A percentile compares a stretch with the other conserved stretches of the same genome.
Evolutionary conservation across 192 early-diverging fungal species (phyloP).

Genomic region (Gryganskiella cystojenkinii): DNA sequence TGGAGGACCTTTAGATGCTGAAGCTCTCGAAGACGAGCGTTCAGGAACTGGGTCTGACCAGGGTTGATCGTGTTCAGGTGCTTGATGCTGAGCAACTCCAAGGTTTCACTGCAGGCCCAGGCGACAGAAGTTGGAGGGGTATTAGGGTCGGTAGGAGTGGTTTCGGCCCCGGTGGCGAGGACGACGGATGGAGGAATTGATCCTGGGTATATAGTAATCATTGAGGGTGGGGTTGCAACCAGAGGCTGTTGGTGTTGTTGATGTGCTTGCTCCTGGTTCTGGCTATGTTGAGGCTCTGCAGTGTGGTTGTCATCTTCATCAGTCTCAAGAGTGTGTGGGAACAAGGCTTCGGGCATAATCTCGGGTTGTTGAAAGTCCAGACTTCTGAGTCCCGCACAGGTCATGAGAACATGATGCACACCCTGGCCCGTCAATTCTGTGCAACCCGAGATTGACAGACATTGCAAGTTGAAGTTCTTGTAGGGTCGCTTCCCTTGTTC

Average conservation of each 20-base stretch:
- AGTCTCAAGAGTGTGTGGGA: constrained; percentile 33
- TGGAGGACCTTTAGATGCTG: constrained; percentile 39
- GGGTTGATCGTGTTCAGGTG: constrained; percentile 30
- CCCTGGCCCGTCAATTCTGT: constrained; percentile 46
- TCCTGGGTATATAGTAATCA: constrained; percentile 27
- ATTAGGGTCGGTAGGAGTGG: background rate
- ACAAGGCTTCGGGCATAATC: constrained; percentile 43
- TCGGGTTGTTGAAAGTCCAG: constrained; percentile 48
- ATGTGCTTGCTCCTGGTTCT: background rate
- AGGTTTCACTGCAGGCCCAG: constrained; percentile 28
- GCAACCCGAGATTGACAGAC: constrained; percentile 26
- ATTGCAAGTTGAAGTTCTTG: constrained; percentile 21
- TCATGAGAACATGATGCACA: constrained; percentile 34
- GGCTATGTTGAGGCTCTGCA: background rate
- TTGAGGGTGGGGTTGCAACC: too few relatives aligned
- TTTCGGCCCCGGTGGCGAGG: background rate
- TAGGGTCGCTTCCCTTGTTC: constrained; percentile 11
- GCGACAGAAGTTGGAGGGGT: background rate
- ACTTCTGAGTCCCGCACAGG: constrained; percentile 29
- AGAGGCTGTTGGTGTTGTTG: background rate
- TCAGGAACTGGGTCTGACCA: constrained; percentile 23
- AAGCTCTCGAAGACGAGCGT: constrained; percentile 35
- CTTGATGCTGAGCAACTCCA: constrained; percentile 37
- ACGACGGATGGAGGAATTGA: background rate
- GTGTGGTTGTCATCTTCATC: constrained; percentile 15